These are phyloP conservation scores for Apiotrichum siamense DNA, from an alignment of 1,284 basidiomycete genomes.

Conservation along the genomic window DNA sequence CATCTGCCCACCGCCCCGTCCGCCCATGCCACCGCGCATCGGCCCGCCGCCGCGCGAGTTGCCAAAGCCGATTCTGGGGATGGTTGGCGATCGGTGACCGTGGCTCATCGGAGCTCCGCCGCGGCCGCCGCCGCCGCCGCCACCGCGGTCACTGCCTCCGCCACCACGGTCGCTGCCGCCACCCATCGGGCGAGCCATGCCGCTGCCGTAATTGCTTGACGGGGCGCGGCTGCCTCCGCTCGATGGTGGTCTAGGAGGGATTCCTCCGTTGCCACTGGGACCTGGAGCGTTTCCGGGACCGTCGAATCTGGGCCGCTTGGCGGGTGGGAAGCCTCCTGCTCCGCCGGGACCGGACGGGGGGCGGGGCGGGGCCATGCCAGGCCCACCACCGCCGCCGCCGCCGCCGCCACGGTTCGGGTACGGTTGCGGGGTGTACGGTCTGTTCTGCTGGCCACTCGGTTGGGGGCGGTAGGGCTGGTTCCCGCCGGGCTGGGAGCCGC, in stretches of 20 bases:
- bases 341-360: slow-evolving; percentile 7
- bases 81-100: neutral
- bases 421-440: slow-evolving; percentile 30
- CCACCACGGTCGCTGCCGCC: slow-evolving; percentile 22
- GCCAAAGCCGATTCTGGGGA: slow-evolving; percentile 15
- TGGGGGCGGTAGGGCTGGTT: slow-evolving; percentile 16
- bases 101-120: slow-evolving; percentile 9
- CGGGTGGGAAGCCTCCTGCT: slow-evolving; percentile 39
- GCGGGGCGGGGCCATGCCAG: too few relatives aligned
- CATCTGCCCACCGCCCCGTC: slow-evolving; percentile 10
- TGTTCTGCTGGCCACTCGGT: slow-evolving; percentile 17
- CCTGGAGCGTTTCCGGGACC: slow-evolving; percentile 52
- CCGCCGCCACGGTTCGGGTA: neutral
- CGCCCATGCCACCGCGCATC: slow-evolving; percentile 35
- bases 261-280: slow-evolving; percentile 14
- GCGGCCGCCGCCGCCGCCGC: slow-evolving; percentile 5
- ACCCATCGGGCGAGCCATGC: slow-evolving; percentile 31
- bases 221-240: slow-evolving; percentile 3
- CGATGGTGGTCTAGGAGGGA: slow-evolving; percentile 20
- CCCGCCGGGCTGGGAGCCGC: neutral
- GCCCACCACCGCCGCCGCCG: neutral
- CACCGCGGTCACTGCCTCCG: slow-evolving; percentile 4
- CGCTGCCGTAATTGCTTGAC: slow-evolving; percentile 3
- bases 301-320: slow-evolving; percentile 75
- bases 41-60: slow-evolving; percentile 49